These are phyloP conservation scores for Raffaelea albimanens DNA, from an alignment of 2,329 filamentous ascomycete species.

Conservation along the genomic window DNA sequence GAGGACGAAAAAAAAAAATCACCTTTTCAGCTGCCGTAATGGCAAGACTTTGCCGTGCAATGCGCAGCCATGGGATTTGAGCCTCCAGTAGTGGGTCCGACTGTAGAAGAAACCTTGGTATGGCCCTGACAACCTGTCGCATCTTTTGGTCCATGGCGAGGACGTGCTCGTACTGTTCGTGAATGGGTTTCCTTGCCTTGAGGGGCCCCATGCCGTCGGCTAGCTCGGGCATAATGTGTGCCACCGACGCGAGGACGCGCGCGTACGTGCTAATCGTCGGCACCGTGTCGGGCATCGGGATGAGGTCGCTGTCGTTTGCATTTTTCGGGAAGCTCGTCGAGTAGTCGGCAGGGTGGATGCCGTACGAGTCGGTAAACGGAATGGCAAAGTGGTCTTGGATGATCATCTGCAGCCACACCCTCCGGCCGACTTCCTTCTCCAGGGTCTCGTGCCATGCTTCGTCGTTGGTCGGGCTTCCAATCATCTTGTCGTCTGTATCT, in stretches of 20 bases:
- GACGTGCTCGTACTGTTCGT: conserved; percentile 23
- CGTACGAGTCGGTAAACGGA: conserved; percentile 26
- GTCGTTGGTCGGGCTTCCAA: not conserved
- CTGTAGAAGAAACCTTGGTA: conserved; percentile 22
- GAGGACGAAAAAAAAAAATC: not conserved
- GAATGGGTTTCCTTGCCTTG: conserved; percentile 17
- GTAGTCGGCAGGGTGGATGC: conserved; percentile 23
- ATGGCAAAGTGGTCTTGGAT: conserved; percentile 27
- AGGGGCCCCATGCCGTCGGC: conserved; percentile 23
- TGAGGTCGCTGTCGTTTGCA: conserved; percentile 20
- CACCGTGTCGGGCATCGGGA: conserved; percentile 3
- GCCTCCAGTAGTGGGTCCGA: conserved; percentile 13
- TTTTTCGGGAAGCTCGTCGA: conserved; percentile 22
- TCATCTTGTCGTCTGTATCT: not conserved
- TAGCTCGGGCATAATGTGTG: conserved; percentile 20
- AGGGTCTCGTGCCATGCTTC: conserved; percentile 7
- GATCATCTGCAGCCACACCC: conserved; percentile 26
- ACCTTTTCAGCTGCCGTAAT: conserved; percentile 27
- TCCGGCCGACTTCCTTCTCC: conserved; percentile 22
- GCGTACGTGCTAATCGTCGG: conserved; percentile 16
- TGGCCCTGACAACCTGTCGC: conserved; percentile 20
- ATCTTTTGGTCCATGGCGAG: conserved; percentile 22
- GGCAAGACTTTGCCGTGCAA: conserved; percentile 24
- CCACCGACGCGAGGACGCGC: conserved; percentile 19
- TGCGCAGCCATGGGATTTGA: conserved; percentile 21